A percentile compares a stretch with the other conserved stretches of the same genome.
Conservation (phyloP, 495 filamentous ascomycete species). For the Xylaria curta region DNA sequence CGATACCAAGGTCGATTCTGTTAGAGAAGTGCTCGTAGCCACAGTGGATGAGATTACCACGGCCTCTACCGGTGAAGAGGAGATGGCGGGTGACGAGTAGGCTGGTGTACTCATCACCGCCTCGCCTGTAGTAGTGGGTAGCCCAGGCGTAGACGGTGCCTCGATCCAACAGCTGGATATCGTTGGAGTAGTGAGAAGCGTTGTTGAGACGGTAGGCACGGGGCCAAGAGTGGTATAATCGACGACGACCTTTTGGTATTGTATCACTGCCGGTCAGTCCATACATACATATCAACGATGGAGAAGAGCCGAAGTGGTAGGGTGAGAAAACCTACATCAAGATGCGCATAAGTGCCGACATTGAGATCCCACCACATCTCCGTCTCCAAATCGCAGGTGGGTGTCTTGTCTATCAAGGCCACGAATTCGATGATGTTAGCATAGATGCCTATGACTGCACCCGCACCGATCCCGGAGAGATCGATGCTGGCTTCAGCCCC, state of each 20-base stretch:
- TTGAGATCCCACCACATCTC: too few relatives aligned
- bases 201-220: slow-evolving; percentile 41
- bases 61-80: slow-evolving; percentile 4
- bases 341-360: too few relatives aligned
- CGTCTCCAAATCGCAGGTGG: too few relatives aligned
- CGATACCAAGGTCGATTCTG: background rate
- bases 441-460: too few relatives aligned
- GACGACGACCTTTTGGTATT: slow-evolving; percentile 32
- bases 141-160: background rate
- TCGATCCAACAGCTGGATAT: slow-evolving; percentile 36
- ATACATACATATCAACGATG: background rate
- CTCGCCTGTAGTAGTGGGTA: slow-evolving; percentile 5
- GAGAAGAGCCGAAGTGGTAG: too few relatives aligned
- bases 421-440: too few relatives aligned
- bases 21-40: background rate
- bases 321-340: too few relatives aligned
- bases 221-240: slow-evolving; percentile 40
- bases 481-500: too few relatives aligned
- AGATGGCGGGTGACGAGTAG: background rate
- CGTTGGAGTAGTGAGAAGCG: slow-evolving; percentile 34
- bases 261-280: background rate
- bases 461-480: too few relatives aligned
- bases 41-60: background rate
- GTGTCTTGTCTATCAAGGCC: too few relatives aligned
- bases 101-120: background rate